Conservation (phyloP, 1,284 basidiomycete species). For the Anthracocystis panici-leucophaei region DNA sequence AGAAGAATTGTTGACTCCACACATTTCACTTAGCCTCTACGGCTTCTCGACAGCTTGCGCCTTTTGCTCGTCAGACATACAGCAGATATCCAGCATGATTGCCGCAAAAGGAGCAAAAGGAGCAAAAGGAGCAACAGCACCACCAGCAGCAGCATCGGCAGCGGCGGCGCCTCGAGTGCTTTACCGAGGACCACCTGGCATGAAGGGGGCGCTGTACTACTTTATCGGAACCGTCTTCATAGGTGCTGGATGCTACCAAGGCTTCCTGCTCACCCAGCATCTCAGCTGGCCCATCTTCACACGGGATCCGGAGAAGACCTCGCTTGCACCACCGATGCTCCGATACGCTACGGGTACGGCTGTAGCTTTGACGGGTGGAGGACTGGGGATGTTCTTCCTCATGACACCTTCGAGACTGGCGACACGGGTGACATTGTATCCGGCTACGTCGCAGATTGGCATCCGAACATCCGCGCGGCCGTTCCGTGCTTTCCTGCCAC, state of each 20-base stretch:
- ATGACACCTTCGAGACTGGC: constrained; percentile 45
- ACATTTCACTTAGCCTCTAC: background rate
- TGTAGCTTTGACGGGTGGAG: constrained; percentile 25
- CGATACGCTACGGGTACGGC: constrained; percentile 33
- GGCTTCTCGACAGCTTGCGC: too few species aligned
- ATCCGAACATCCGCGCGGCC: constrained; percentile 35
- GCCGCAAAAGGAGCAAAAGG: constrained; percentile 5
- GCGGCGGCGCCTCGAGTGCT: constrained; percentile 27
- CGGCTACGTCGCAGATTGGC: constrained; percentile 39
- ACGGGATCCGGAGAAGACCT: constrained; percentile 41
- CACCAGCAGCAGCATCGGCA: constrained; percentile 5
- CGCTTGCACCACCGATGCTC: constrained; percentile 37
- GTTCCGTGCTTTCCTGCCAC: constrained; percentile 29
- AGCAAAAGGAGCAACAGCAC: background rate
- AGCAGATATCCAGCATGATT: constrained; percentile 9
- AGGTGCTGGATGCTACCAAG: constrained; percentile 42
- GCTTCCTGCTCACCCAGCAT: constrained; percentile 47
- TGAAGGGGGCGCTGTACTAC: constrained; percentile 49
- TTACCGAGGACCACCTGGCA: constrained; percentile 51
- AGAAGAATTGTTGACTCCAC: background rate
- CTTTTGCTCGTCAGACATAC: background rate
- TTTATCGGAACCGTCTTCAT: constrained; percentile 51
- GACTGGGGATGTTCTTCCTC: constrained; percentile 49
- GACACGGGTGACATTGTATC: constrained; percentile 52
- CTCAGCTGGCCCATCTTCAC: constrained; percentile 51